Evolutionary conservation across 2,329 filamentous ascomycete species (phyloP).

Genomic region (Clonostachys rhizophaga): DNA sequence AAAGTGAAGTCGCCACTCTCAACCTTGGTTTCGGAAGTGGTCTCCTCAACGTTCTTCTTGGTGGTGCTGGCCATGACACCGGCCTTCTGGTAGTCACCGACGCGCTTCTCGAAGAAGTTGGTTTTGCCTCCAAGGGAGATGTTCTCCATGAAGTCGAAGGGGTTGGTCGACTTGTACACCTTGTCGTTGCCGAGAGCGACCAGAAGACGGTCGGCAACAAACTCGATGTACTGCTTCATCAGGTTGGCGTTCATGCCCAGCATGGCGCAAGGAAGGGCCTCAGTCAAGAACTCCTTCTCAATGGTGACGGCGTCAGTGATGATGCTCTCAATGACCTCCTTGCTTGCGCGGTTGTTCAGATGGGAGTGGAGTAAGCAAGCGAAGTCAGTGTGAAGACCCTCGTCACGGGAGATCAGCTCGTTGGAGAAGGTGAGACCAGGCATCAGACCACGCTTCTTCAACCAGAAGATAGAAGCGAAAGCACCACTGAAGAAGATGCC

Average conservation of each 20-base stretch:
- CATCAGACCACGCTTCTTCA: slow-evolving; percentile 99
- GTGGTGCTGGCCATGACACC: slow-evolving; percentile 94
- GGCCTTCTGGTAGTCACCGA: slow-evolving; percentile 98
- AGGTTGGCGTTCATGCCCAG: slow-evolving; percentile 96
- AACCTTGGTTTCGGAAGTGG: slow-evolving; percentile 39
- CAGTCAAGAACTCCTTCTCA: slow-evolving; percentile 96
- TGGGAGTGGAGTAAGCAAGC: slow-evolving; percentile 98
- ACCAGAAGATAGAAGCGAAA: slow-evolving; percentile 99
- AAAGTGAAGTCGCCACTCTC: slow-evolving; percentile 82
- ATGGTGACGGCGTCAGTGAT: slow-evolving; percentile 92
- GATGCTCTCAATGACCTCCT: slow-evolving; percentile 76
- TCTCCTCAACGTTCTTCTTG: slow-evolving; percentile 59
- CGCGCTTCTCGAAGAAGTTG: slow-evolving; percentile 99
- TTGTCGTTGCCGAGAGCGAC: slow-evolving; percentile 92
- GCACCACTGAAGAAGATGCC: slow-evolving; percentile 99
- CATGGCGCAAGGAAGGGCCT: slow-evolving; percentile 86
- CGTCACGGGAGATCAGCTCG: slow-evolving; percentile 98
- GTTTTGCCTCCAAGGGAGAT: slow-evolving; percentile 99
- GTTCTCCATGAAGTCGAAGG: slow-evolving; percentile 99
- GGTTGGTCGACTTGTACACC: slow-evolving; percentile 88
- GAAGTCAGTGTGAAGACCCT: slow-evolving; percentile 99
- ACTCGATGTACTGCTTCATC: slow-evolving; percentile 99
- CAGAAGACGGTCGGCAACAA: slow-evolving; percentile 92
- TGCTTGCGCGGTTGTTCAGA: slow-evolving; percentile 83
- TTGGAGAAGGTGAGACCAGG: slow-evolving; percentile 98